Evolutionary conservation across 2,329 filamentous ascomycete genomes (phyloP).

Genomic region (Colletotrichum horii): DNA sequence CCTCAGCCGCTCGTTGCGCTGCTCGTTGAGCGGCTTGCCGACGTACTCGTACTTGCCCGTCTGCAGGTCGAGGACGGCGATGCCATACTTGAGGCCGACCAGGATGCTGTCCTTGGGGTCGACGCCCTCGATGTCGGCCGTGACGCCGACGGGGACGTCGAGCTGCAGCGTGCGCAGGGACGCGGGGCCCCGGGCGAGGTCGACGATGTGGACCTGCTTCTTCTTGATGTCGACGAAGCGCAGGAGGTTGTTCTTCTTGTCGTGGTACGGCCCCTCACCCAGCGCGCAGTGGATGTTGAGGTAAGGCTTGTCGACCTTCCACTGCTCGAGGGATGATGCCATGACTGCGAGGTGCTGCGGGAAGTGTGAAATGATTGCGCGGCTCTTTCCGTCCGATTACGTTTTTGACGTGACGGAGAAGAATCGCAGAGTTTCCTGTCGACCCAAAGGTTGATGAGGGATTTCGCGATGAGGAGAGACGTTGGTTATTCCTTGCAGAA

Average conservation of each 20-base stretch:
- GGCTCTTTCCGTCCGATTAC: neutral
- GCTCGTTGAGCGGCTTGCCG: constrained; percentile 51
- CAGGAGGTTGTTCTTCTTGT: constrained; percentile 66
- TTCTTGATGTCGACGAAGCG: constrained; percentile 87
- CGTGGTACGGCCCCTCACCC: constrained; percentile 78
- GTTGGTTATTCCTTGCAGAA: neutral
- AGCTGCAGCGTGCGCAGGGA: constrained; percentile 68
- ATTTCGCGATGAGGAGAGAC: constrained; percentile 10
- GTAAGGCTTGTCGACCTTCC: constrained; percentile 58
- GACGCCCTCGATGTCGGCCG: constrained; percentile 76
- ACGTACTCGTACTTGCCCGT: constrained; percentile 61
- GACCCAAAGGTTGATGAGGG: neutral
- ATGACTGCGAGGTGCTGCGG: constrained; percentile 24
- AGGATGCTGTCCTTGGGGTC: constrained; percentile 70
- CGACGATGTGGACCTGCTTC: constrained; percentile 73
- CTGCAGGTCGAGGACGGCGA: constrained; percentile 75
- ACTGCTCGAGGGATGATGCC: constrained; percentile 46
- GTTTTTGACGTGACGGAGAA: neutral
- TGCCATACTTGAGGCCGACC: constrained; percentile 81
- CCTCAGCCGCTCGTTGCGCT: constrained; percentile 59
- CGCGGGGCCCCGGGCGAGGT: constrained; percentile 65
- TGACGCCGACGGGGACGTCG: constrained; percentile 65
- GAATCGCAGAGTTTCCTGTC: neutral
- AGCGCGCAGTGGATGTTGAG: constrained; percentile 70
- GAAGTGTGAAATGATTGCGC: neutral